Conservation (phyloP, 148 eudicot species). For the Polygonum aviculare region DNA sequence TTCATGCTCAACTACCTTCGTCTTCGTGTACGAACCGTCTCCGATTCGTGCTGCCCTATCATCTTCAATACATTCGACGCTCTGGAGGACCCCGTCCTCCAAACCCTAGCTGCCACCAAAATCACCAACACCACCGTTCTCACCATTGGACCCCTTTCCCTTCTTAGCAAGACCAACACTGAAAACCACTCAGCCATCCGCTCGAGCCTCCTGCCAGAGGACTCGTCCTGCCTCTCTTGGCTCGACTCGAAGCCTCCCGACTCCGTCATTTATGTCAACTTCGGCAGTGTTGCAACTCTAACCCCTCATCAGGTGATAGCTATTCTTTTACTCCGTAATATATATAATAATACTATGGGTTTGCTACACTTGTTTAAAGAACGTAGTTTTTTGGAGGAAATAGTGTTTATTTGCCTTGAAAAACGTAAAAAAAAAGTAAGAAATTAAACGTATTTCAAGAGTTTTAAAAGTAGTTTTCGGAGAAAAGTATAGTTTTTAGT, state of each 20-base stretch:
- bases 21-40: not conserved
- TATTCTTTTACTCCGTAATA: not conserved
- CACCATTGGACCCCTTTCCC: constrained; percentile 27
- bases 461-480: too few species aligned
- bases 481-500: too few species aligned
- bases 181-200: not conserved
- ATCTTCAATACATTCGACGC: constrained; percentile 32
- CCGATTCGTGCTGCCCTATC: constrained; percentile 10
- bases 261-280: constrained; percentile 27
- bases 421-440: too few species aligned
- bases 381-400: too few species aligned
- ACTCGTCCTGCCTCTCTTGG: constrained; percentile 25
- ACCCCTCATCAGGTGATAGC: not conserved
- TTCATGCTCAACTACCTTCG: constrained; percentile 12
- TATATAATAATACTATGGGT: too few species aligned
- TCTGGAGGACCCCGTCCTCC: constrained; percentile 18
- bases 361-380: too few species aligned
- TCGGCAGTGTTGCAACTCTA: constrained; percentile 28
- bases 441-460: too few species aligned
- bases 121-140: constrained; percentile 14
- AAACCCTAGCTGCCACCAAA: constrained; percentile 15
- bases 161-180: not conserved
- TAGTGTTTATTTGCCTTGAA: too few species aligned
- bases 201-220: constrained; percentile 29
- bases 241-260: constrained; percentile 24